Evolutionary conservation across 148 eudicot species (phyloP), one percentile per base, ranked within the genome.

Genomic region (Simmondsia chinensis): DNA sequence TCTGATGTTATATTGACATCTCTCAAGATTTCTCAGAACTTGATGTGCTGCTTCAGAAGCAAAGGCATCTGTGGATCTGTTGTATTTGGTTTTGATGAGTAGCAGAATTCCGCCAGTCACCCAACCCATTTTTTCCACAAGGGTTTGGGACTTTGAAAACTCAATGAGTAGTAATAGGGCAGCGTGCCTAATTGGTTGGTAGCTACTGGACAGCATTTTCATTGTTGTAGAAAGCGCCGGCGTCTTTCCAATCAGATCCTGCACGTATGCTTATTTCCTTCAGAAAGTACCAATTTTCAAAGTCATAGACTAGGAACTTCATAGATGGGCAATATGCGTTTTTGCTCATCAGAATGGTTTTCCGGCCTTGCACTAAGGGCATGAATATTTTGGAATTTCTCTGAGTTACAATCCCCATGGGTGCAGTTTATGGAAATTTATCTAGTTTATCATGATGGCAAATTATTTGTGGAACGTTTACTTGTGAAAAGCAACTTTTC

Each of bases 181-280:
- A n/a, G 74, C 68, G 46, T 79, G 93, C 63, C 70, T 71, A 57
- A 76, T 58, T 23, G 81, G 79, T 46, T 37, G 64, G 63, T 70
- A 70, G 61, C 70, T 71, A 57, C 93, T 87, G 14, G 82, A 82
- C 28, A 82, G 61, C 81, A 71, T 61, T 72, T 49, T 69, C 57
- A 79, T 63, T 47, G 77, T 43, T 57, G 57, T 37, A 22, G 79
- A 29, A 30, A 82, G 54, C 39, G 66, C 78, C 26, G 71, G 48
- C 48, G 77, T 66, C 50, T 31, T 69, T 12, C 56, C 75, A 45
- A 82, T 61, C 41, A 69, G 51, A 33, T 79, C 79, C 96, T 86
- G 77, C 48, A 25, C 24, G 45, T 28, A 12, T 20, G 19, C 2
- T 13, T 35, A 21, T 10, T 44, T 22, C 8, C 20, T 38, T 38